These are phyloP conservation scores for Gynostemma pentaphyllum DNA, from an alignment of 306 rosid genomes.

Conservation along the genomic window DNA sequence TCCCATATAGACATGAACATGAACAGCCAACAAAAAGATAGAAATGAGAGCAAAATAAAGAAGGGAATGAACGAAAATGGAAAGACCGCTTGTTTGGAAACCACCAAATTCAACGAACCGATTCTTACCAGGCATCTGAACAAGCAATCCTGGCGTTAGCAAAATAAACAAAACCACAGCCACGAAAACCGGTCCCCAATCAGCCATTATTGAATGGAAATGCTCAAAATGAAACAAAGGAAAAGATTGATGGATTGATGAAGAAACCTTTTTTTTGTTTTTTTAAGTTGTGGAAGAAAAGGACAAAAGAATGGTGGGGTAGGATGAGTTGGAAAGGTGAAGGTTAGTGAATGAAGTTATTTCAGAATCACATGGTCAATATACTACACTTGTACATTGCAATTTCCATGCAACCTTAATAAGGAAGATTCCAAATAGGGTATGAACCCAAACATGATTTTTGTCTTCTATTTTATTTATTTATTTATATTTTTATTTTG, in stretches of 20 bases:
- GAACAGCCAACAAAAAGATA: conserved; percentile 66
- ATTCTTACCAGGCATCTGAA: conserved; percentile 64
- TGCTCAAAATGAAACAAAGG: conserved; percentile 4
- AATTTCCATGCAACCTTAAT: neutral
- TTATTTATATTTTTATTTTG: too few relatives aligned
- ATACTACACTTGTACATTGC: neutral
- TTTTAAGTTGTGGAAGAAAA: conserved; percentile 23
- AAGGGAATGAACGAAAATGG: conserved; percentile 58
- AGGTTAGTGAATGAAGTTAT: conserved; percentile 10
- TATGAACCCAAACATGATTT: too few relatives aligned
- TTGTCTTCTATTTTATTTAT: too few relatives aligned
- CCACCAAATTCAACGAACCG: conserved; percentile 53
- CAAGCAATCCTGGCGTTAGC: conserved; percentile 64
- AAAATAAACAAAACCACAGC: conserved; percentile 76
- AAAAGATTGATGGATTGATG: neutral
- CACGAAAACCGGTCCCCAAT: conserved; percentile 93
- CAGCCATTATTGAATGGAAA: conserved; percentile 40
- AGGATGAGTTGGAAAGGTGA: conserved; percentile 38
- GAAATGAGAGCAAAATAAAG: conserved; percentile 76
- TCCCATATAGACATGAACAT: conserved; percentile 60
- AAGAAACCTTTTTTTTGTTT: neutral
- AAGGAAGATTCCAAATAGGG: neutral
- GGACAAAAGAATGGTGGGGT: conserved; percentile 27
- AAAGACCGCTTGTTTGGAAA: conserved; percentile 69
- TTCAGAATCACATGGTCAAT: neutral